Conservation (phyloP, 75 land plant genomes). For the Pinus tabuliformis region DNA sequence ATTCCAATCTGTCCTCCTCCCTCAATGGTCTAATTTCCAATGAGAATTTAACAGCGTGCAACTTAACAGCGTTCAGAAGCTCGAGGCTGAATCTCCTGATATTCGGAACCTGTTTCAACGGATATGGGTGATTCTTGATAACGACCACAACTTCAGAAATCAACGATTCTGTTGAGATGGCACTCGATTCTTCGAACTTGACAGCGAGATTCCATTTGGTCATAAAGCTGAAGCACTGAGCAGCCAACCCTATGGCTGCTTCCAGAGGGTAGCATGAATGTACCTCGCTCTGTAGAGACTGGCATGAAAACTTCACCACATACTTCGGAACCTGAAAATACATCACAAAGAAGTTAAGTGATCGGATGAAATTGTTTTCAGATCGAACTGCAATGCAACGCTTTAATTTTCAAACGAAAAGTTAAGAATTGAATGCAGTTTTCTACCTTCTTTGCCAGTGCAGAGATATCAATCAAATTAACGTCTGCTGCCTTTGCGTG, state of each 20-base stretch:
- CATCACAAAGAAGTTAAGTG: background rate
- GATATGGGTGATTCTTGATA: background rate
- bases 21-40: background rate
- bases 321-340: too few relatives aligned
- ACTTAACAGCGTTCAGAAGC: background rate
- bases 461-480: constrained; percentile 20
- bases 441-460: constrained; percentile 15
- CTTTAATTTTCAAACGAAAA: background rate
- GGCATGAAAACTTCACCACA: too few relatives aligned
- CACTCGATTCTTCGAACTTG: constrained; percentile 10
- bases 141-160: background rate
- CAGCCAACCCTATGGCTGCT: constrained; percentile 24
- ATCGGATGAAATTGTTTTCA: background rate
- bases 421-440: background rate
- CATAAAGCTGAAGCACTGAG: background rate
- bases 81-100: too few relatives aligned
- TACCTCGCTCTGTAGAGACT: too few relatives aligned
- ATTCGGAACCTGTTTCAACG: too few relatives aligned
- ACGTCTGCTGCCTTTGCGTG: constrained; percentile 28
- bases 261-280: background rate
- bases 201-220: constrained; percentile 23
- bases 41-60: background rate
- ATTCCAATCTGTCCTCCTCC: too few relatives aligned
- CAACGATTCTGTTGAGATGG: constrained; percentile 8
- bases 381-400: background rate